Percentiles rank a stretch among this genome's conserved stretches.
phyloP scores from a whole-genome alignment of 2,329 filamentous ascomycete genomes.

The Teratosphaeria zuluensis region DNA sequence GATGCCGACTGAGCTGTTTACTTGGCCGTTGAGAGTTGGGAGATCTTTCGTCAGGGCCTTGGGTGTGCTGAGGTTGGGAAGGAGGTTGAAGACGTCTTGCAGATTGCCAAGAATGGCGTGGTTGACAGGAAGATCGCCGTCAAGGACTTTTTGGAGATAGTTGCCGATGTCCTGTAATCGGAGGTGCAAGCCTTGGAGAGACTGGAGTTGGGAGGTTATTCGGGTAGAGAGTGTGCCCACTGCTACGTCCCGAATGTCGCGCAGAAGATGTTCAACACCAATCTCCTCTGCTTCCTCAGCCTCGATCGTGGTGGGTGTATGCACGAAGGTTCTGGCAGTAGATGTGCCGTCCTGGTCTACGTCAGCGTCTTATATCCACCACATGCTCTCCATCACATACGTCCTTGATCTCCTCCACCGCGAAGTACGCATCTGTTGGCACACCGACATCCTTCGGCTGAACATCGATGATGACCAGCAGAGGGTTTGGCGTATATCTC shows the following conservation, averaged over 20 bases:
- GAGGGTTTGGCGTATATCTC: slow-evolving; percentile 90
- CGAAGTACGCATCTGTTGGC: slow-evolving; percentile 97
- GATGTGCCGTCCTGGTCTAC: slow-evolving; percentile 77
- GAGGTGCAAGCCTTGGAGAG: slow-evolving; percentile 88
- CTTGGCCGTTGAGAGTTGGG: slow-evolving; percentile 38
- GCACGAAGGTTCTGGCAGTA: slow-evolving; percentile 93
- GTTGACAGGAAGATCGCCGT: slow-evolving; percentile 87
- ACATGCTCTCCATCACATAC: slow-evolving; percentile 37
- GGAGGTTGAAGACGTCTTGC: slow-evolving; percentile 98
- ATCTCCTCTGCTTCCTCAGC: slow-evolving; percentile 99
- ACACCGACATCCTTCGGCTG: slow-evolving; percentile 97
- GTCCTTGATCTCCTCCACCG: slow-evolving; percentile 98
- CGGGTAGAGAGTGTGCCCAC: slow-evolving; percentile 93
- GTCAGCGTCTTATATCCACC: slow-evolving; percentile 13
- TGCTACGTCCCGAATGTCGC: slow-evolving; percentile 95
- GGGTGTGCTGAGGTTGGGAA: slow-evolving; percentile 88
- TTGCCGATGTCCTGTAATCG: slow-evolving; percentile 89
- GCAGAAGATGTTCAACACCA: slow-evolving; percentile 91
- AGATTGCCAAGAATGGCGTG: slow-evolving; percentile 95
- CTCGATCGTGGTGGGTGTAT: slow-evolving; percentile 96
- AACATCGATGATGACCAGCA: slow-evolving; percentile 96
- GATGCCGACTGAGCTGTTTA: slow-evolving; percentile 49
- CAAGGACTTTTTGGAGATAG: slow-evolving; percentile 92
- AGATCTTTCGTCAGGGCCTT: slow-evolving; percentile 56
- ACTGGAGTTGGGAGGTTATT: slow-evolving; percentile 95